Conservation (phyloP, 257 asterid species). For the Solanum megistacrolobum region DNA sequence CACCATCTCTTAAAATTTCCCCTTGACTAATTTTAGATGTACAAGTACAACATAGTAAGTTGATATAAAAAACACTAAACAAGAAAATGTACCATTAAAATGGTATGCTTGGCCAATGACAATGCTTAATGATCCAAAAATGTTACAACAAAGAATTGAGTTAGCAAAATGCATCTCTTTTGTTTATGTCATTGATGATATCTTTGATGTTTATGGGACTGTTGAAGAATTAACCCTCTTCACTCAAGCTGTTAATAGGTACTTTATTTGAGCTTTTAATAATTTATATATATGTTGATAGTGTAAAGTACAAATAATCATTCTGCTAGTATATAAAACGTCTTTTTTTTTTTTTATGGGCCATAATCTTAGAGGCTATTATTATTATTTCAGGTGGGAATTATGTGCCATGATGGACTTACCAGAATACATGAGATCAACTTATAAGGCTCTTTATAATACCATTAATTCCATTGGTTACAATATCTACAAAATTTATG, state of each 20-base stretch:
- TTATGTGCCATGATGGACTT: conserved; percentile 10
- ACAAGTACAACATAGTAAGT: background rate
- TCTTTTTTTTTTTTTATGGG: background rate
- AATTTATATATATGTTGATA: background rate
- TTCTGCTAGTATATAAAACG: no score
- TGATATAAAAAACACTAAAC: background rate
- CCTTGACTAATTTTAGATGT: conserved; percentile 26
- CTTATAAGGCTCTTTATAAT: conserved; percentile 32
- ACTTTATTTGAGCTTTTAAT: background rate
- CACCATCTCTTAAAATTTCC: conserved; percentile 35
- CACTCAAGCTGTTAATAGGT: conserved; percentile 9
- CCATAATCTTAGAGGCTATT: background rate
- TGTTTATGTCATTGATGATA: conserved; percentile 25
- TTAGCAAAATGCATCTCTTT: conserved; percentile 18
- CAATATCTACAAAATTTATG: conserved; percentile 11
- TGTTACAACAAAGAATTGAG: conserved; percentile 15
- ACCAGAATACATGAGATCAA: conserved; percentile 40
- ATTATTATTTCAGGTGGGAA: conserved; percentile 31
- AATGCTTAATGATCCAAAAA: background rate
- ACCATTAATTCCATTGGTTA: conserved; percentile 21
- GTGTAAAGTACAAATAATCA: background rate
- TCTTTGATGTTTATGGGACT: conserved; percentile 25
- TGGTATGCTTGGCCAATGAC: conserved; percentile 34
- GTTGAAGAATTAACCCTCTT: conserved; percentile 13
- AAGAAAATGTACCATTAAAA: conserved; percentile 19